These are phyloP conservation scores for Chaetomiaceae sp. DNA, from an alignment of 2,329 filamentous ascomycete genomes.

Conservation along the genomic window DNA sequence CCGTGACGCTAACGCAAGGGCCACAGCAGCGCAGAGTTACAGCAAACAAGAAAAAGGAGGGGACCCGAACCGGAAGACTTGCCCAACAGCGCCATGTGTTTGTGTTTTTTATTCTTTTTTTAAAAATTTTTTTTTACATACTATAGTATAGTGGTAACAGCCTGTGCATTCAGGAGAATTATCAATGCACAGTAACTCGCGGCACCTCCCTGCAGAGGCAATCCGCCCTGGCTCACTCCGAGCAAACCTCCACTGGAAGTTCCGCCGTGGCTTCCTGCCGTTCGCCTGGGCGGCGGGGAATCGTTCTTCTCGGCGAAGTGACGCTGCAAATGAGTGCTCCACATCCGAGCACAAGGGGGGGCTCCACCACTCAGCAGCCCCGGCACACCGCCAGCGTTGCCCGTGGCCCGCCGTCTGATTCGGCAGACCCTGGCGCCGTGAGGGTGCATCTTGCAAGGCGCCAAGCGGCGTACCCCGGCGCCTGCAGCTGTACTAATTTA, in stretches of 20 bases:
- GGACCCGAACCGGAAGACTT: no score
- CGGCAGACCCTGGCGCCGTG: slow-evolving; percentile 13
- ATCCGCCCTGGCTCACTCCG: slow-evolving; percentile 4
- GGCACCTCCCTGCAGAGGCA: not conserved
- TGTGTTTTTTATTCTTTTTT: no score
- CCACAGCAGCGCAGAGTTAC: not conserved
- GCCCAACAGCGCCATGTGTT: no score
- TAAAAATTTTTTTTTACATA: no score
- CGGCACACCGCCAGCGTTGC: slow-evolving; percentile 19
- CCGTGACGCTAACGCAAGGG: not conserved
- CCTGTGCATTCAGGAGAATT: no score
- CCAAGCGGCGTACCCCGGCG: slow-evolving; percentile 24
- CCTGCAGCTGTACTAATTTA: slow-evolving; percentile 36
- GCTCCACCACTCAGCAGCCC: slow-evolving; percentile 22
- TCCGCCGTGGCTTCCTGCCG: no score
- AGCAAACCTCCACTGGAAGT: no score
- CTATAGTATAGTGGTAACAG: no score
- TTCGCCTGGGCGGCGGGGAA: not conserved
- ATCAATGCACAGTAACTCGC: not conserved
- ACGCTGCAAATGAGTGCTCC: slow-evolving; percentile 25
- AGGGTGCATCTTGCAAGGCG: slow-evolving; percentile 19
- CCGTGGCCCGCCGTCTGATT: slow-evolving; percentile 15
- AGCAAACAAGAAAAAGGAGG: not conserved
- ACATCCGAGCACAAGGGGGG: slow-evolving; percentile 16
- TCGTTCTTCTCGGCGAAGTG: slow-evolving; percentile 15